Evolutionary conservation across 768 basidiomycete genomes (phyloP).

Genomic region (Suillus lakei): DNA sequence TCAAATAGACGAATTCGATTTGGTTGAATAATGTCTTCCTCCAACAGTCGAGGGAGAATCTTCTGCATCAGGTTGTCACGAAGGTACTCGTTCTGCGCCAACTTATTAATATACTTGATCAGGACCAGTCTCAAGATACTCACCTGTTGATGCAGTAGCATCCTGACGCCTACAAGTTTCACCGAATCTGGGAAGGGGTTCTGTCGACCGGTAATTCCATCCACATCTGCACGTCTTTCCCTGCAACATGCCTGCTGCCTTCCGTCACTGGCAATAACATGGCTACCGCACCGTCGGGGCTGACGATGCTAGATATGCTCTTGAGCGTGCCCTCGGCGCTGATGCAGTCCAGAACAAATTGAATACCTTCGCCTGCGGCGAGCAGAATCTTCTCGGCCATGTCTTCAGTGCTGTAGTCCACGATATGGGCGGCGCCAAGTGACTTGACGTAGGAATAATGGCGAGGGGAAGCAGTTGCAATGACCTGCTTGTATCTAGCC

Average conservation of each 20-base stretch:
- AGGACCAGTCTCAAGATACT: slow-evolving; percentile 10
- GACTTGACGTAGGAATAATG: slow-evolving; percentile 44
- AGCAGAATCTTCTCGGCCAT: slow-evolving; percentile 40
- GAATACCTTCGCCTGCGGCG: slow-evolving; percentile 37
- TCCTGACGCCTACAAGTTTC: slow-evolving; percentile 43
- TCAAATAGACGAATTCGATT: slow-evolving; percentile 46
- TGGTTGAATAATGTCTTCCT: slow-evolving; percentile 44
- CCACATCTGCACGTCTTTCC: slow-evolving; percentile 27
- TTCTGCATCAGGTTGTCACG: slow-evolving; percentile 49
- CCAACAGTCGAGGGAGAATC: slow-evolving; percentile 48
- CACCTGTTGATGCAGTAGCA: slow-evolving; percentile 47
- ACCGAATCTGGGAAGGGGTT: slow-evolving; percentile 43
- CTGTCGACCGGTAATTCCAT: slow-evolving; percentile 39
- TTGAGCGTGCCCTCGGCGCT: slow-evolving; percentile 42
- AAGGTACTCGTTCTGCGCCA: slow-evolving; percentile 43
- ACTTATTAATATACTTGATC: slow-evolving; percentile 7
- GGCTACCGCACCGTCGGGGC: slow-evolving; percentile 44
- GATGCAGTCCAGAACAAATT: slow-evolving; percentile 44
- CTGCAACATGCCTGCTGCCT: slow-evolving; percentile 29
- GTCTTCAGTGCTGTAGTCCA: slow-evolving; percentile 46
- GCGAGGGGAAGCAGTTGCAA: slow-evolving; percentile 46
- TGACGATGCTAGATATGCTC: slow-evolving; percentile 42
- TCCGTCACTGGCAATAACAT: slow-evolving; percentile 53
- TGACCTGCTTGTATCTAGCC: slow-evolving; percentile 47
- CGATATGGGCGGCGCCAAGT: slow-evolving; percentile 44